These are phyloP conservation scores for Ustilago trichophora DNA, from an alignment of 1,284 basidiomycete genomes.

Conservation along the genomic window DNA sequence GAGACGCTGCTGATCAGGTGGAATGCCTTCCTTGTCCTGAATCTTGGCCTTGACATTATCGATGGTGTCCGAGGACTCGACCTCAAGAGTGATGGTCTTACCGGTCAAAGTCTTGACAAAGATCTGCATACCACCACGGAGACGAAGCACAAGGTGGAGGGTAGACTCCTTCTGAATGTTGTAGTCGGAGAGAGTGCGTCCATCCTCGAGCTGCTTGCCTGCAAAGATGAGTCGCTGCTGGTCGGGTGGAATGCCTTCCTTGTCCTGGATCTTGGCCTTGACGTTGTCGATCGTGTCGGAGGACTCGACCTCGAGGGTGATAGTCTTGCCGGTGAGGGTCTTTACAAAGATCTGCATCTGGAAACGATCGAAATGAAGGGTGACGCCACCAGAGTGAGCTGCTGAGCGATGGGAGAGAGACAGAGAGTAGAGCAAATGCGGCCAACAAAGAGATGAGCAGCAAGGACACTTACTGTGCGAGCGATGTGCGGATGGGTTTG, in stretches of 20 bases:
- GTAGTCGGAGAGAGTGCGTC: constrained; percentile 65
- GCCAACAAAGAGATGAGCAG: too few relatives aligned
- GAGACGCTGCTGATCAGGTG: constrained; percentile 69
- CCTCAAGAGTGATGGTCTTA: constrained; percentile 94
- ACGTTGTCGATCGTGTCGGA: constrained; percentile 74
- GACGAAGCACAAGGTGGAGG: constrained; percentile 91
- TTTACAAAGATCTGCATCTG: constrained; percentile 57
- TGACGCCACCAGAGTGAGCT: constrained; percentile 1
- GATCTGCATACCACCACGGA: constrained; percentile 74
- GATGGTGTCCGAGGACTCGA: constrained; percentile 89
- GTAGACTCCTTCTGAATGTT: constrained; percentile 99
- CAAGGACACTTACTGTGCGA: constrained; percentile 20
- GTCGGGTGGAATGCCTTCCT: constrained; percentile 64
- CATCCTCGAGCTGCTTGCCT: constrained; percentile 64
- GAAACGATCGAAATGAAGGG: background rate
- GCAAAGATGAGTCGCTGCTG: constrained; percentile 64
- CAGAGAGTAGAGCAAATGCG: background rate
- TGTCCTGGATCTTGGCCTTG: constrained; percentile 69
- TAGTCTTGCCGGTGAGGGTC: constrained; percentile 66
- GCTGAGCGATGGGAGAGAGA: background rate
- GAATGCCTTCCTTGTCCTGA: constrained; percentile 67
- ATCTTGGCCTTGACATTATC: constrained; percentile 75
- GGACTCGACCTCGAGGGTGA: constrained; percentile 67
- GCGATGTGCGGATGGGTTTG: constrained; percentile 6
- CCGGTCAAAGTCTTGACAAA: constrained; percentile 81